Evolutionary conservation across 2,329 filamentous ascomycete species (phyloP), one percentile per base, ranked within the genome.

Genomic region (Coniochaeta sp.): DNA sequence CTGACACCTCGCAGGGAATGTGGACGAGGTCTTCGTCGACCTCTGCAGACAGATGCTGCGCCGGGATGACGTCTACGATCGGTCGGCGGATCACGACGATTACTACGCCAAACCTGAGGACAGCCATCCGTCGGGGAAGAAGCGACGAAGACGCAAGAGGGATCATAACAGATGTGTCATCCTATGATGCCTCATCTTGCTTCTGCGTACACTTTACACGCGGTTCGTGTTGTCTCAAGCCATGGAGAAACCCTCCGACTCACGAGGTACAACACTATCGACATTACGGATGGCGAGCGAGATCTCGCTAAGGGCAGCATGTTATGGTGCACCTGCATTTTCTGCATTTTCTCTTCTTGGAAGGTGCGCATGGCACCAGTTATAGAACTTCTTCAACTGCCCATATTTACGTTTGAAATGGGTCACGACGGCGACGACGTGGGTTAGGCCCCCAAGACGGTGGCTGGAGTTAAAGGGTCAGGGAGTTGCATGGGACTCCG

Each of bases 11-110:
- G 16, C 12, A 85, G 82, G 89, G 64, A 96, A 96, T 67, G 92
- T 96, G 17, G 91, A 96, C 67, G 92, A 96, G 72, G 90, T 93
- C 55, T 96, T 96, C 74, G 77, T 90, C 65, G 90, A 95, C 72
- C 81, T 96, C 60, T 93, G 90, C 70, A 83, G 90, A 62, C 90
- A 95, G 73, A 91, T 96, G 76, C 85, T 95, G 61, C 82, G 87
- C 63, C 89, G 86, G 67, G 89, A 93, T 63, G 84, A 87, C 67
- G 74, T 77, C 2, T 68, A 69, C 22, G 72, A 76, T 26, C 63
- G 69, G 38, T 47, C 63, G 43, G 66, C 66, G 22, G 73, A 76
- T 8, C 70, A 68, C 17, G 73, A 76, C 19, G 73, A 79, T 17
- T 73, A 77, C 26, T 73, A 77, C 26, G 75, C 76, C 64, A 79